Percentiles rank a stretch among this genome's conserved stretches.
These are phyloP conservation scores for Anisodus acutangulus DNA, from an alignment of 257 asterid genomes.

Conservation along the genomic window DNA sequence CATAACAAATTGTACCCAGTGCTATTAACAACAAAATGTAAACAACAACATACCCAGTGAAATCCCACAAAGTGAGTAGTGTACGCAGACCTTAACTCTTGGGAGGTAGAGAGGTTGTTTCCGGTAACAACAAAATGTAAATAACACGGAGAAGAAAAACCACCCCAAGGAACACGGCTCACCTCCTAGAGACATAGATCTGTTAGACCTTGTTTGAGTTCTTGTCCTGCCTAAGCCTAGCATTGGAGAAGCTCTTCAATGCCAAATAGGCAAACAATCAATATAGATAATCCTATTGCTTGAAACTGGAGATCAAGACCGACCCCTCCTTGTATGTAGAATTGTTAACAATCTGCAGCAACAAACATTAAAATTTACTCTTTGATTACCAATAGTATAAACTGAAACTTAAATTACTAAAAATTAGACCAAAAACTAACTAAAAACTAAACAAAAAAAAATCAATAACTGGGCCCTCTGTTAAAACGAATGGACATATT, in stretches of 20 bases:
- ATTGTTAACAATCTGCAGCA: constrained; percentile 29
- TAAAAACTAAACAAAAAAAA: background rate
- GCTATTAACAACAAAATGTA: background rate
- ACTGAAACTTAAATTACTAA: background rate
- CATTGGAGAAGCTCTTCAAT: constrained; percentile 33
- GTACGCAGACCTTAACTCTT: too few relatives aligned
- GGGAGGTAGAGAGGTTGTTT: too few relatives aligned
- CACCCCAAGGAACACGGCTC: constrained; percentile 8
- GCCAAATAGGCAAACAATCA: constrained; percentile 23
- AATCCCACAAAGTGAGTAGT: too few relatives aligned
- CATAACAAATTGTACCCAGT: background rate
- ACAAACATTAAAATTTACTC: constrained; percentile 15
- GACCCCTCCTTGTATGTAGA: constrained; percentile 14
- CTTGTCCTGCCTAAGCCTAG: constrained; percentile 40
- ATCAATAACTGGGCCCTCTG: background rate
- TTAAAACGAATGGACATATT: background rate
- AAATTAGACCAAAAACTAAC: background rate
- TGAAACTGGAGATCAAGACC: constrained; percentile 2
- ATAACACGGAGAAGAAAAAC: background rate
- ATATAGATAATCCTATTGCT: constrained; percentile 2
- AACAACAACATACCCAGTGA: background rate
- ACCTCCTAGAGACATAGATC: constrained; percentile 65
- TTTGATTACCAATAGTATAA: constrained; percentile 3
- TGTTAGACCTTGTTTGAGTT: constrained; percentile 41
- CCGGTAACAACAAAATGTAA: background rate